Evolutionary conservation across 1,139 yeast species (phyloP).

Genomic region (Hanseniaspora uvarum): DNA sequence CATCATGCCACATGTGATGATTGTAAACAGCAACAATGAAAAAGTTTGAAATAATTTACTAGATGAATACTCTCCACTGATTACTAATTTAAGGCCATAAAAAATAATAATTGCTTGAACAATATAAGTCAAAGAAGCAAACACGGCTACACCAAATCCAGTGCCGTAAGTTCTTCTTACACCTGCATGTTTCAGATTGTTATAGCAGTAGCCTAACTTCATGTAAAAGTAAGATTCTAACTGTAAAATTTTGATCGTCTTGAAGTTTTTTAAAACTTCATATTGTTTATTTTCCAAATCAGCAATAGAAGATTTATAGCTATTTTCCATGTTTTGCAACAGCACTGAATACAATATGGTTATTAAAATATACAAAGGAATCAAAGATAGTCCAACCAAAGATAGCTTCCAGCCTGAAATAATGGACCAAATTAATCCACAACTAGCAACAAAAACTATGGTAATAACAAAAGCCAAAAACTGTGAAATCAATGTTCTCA

Average conservation of each 20-base stretch:
- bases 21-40: constrained; percentile 62
- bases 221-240: constrained; percentile 40
- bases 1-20: constrained; percentile 51
- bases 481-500: constrained; percentile 53
- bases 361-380: constrained; percentile 49
- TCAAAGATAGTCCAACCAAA: constrained; percentile 63
- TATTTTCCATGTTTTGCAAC: constrained; percentile 46
- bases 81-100: constrained; percentile 65
- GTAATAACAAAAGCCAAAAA: constrained; percentile 48
- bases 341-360: constrained; percentile 45
- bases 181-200: constrained; percentile 33
- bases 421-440: constrained; percentile 71
- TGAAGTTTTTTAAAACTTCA: constrained; percentile 51
- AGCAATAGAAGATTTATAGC: constrained; percentile 49
- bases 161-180: constrained; percentile 42
- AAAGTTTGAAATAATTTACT: constrained; percentile 57
- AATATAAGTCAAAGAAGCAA: constrained; percentile 44
- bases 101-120: constrained; percentile 64
- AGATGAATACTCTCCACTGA: constrained; percentile 44
- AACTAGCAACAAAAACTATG: constrained; percentile 42
- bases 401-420: constrained; percentile 80
- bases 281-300: constrained; percentile 45
- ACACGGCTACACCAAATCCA: constrained; percentile 50
- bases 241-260: constrained; percentile 51
- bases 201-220: constrained; percentile 33